Conservation (phyloP, 257 asterid genomes). For the Ilex asprella region DNA sequence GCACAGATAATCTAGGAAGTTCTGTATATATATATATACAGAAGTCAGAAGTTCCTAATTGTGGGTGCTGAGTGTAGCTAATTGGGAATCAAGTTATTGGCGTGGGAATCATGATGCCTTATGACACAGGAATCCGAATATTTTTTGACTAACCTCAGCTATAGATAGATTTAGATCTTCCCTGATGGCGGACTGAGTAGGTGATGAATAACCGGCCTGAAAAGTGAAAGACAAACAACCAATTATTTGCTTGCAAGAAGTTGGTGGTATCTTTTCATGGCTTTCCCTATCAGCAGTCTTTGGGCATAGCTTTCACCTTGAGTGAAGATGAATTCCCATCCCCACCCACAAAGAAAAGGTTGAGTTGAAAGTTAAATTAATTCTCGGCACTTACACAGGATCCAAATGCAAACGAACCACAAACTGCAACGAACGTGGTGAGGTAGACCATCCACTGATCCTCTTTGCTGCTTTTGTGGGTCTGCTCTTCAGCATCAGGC, state of each 20-base stretch:
- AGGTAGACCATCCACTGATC: slow-evolving; percentile 71
- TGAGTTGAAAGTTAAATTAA: not conserved
- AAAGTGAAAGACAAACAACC: not conserved
- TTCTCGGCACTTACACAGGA: slow-evolving; percentile 47
- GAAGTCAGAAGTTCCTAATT: not conserved
- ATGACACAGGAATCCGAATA: not conserved
- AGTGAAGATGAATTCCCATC: not conserved
- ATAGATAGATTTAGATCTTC: slow-evolving; percentile 65
- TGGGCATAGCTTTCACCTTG: not conserved
- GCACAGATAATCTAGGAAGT: not conserved
- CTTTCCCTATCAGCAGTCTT: not conserved
- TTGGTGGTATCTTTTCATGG: not conserved
- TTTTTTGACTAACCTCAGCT: slow-evolving; percentile 59
- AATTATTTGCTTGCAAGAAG: not conserved
- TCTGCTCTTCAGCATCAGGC: slow-evolving; percentile 12
- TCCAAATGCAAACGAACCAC: slow-evolving; percentile 88
- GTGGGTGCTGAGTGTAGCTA: not conserved
- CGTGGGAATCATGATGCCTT: not conserved
- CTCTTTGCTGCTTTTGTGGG: slow-evolving; percentile 26
- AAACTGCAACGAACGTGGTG: slow-evolving; percentile 71
- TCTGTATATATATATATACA: not conserved
- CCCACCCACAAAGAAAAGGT: not conserved
- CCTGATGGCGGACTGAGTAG: slow-evolving; percentile 73
- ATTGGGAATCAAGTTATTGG: not conserved
- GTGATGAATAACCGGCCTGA: slow-evolving; percentile 95